Percentiles rank a stretch among this genome's conserved stretches.
These are phyloP conservation scores for Penicillium sp. DNA, from an alignment of 2,329 filamentous ascomycete genomes.

Conservation along the genomic window DNA sequence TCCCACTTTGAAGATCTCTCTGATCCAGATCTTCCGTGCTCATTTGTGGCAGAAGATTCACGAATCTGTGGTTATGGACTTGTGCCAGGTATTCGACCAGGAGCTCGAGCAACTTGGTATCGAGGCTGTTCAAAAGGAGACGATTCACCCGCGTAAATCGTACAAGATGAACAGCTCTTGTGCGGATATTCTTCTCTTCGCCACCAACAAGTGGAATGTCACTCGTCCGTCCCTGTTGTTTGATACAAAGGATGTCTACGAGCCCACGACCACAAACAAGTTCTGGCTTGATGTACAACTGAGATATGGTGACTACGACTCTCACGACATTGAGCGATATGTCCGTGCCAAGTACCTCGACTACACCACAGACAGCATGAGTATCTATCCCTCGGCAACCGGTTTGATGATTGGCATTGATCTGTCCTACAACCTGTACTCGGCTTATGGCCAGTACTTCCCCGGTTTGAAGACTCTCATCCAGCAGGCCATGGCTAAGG, in stretches of 20 bases:
- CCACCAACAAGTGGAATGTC: slow-evolving; percentile 98
- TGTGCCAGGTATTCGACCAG: slow-evolving; percentile 98
- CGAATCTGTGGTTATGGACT: slow-evolving; percentile 97
- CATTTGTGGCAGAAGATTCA: slow-evolving; percentile 99
- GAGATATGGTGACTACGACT: slow-evolving; percentile 97
- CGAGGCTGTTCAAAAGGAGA: slow-evolving; percentile 98
- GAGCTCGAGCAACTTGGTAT: slow-evolving; percentile 95
- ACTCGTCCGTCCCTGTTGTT: slow-evolving; percentile 90
- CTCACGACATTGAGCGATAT: slow-evolving; percentile 97
- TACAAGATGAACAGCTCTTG: slow-evolving; percentile 99
- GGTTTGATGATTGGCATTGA: slow-evolving; percentile 98
- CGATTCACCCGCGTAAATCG: slow-evolving; percentile 96
- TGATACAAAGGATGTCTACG: slow-evolving; percentile 95
- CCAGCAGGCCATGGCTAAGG: slow-evolving; percentile 98
- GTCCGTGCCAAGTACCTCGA: slow-evolving; percentile 97
- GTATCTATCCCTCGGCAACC: slow-evolving; percentile 95
- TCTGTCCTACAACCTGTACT: slow-evolving; percentile 97
- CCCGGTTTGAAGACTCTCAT: slow-evolving; percentile 92
- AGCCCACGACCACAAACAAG: slow-evolving; percentile 93
- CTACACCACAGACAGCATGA: slow-evolving; percentile 98
- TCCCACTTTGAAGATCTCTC: slow-evolving; percentile 93
- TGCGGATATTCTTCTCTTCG: slow-evolving; percentile 94
- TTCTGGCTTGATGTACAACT: slow-evolving; percentile 99
- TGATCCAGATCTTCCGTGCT: slow-evolving; percentile 98
- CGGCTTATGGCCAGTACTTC: slow-evolving; percentile 98